Conservation (phyloP, 2,329 filamentous ascomycete genomes). For the Penicillium sclerotigenum region DNA sequence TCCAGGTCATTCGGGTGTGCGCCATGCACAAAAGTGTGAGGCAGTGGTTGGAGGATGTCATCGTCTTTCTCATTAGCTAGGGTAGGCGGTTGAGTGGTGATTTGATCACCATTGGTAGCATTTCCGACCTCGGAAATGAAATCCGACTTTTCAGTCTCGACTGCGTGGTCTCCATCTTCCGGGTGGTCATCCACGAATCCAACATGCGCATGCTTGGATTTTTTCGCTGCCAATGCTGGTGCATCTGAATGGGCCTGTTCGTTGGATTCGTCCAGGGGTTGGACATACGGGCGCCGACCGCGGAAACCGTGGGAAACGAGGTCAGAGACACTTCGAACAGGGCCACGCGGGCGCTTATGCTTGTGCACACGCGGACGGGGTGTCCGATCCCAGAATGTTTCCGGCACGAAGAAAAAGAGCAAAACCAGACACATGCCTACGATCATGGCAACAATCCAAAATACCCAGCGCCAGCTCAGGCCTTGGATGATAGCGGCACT, state of each 20-base stretch:
- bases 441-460: constrained; percentile 82
- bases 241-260: constrained; percentile 9
- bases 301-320: constrained; percentile 35
- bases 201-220: constrained; percentile 50
- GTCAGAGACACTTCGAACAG: constrained; percentile 37
- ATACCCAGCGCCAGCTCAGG: constrained; percentile 84
- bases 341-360: constrained; percentile 35
- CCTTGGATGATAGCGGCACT: constrained; percentile 79
- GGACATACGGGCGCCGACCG: constrained; percentile 31
- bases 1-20: constrained; percentile 30
- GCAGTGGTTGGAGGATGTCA: constrained; percentile 10
- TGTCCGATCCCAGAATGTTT: constrained; percentile 92
- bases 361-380: constrained; percentile 52
- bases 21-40: constrained; percentile 2
- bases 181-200: constrained; percentile 51
- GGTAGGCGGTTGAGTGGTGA: neutral
- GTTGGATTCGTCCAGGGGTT: constrained; percentile 13
- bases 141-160: constrained; percentile 6
- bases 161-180: constrained; percentile 19
- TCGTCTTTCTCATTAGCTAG: constrained; percentile 16
- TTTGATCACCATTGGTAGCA: neutral
- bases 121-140: neutral
- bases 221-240: constrained; percentile 19
- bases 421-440: constrained; percentile 67
- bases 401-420: constrained; percentile 86